Percentiles rank a stretch among this genome's conserved stretches.
Conservation (phyloP, 169 alveolate genomes). For the Plasmodium malariae region DNA sequence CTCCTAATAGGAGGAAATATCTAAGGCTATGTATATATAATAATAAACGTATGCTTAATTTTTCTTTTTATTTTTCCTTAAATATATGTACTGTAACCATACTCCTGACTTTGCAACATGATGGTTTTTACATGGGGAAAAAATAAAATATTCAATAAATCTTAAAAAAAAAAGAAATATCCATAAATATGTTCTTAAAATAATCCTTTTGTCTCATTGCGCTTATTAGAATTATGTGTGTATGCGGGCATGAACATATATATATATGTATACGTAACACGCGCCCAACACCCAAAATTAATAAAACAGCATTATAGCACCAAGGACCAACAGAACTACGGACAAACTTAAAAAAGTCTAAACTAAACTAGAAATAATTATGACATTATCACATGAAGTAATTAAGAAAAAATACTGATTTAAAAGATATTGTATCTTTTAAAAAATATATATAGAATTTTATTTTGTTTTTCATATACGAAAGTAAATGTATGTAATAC, state of each 20-base stretch:
- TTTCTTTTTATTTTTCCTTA: no score
- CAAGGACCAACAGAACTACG: neutral
- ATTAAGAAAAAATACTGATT: neutral
- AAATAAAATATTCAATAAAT: neutral
- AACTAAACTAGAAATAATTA: neutral
- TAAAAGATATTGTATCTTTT: neutral
- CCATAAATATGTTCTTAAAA: neutral
- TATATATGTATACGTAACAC: neutral
- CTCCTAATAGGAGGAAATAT: no score
- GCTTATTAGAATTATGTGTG: no score
- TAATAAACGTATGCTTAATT: no score
- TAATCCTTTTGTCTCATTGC: neutral
- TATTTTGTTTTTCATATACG: constrained; percentile 11
- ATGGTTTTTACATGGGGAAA: neutral
- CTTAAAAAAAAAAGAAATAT: neutral
- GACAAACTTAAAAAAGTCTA: neutral
- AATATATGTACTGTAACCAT: no score
- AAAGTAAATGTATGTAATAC: no score
- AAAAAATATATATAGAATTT: constrained; percentile 1
- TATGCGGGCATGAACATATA: neutral
- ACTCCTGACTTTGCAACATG: no score
- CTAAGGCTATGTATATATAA: no score
- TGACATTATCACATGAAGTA: neutral
- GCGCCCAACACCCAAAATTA: neutral
- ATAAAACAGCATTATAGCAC: neutral